A percentile compares a stretch with the other conserved stretches of the same genome.
These are phyloP conservation scores for Petunia axillaris DNA, from an alignment of 257 asterid species.

Conservation along the genomic window DNA sequence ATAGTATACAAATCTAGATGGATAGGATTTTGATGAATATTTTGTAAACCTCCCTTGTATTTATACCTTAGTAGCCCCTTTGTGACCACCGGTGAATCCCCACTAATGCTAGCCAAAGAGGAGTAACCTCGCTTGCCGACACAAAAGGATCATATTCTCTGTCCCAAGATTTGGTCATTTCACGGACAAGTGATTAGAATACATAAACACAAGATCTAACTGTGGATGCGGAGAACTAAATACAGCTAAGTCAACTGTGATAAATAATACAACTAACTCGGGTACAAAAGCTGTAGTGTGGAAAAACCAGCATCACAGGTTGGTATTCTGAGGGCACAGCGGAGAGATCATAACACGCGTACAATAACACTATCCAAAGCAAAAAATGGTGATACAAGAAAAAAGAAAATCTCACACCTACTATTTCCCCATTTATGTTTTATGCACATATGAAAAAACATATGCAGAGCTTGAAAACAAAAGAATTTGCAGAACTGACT, in stretches of 20 bases:
- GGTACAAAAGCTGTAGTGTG: neutral
- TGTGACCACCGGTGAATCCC: no score
- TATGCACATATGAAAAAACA: conserved; percentile 16
- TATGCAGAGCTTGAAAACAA: conserved; percentile 11
- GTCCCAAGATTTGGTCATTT: no score
- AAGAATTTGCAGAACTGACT: neutral
- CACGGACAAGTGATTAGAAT: no score
- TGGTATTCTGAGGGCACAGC: neutral
- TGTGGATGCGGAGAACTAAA: neutral
- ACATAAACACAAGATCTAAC: neutral
- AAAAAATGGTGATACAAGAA: neutral
- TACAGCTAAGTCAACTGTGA: conserved; percentile 1
- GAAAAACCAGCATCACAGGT: neutral
- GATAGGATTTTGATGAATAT: no score
- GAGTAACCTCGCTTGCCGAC: no score
- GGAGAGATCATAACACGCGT: neutral
- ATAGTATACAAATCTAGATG: no score
- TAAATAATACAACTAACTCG: neutral
- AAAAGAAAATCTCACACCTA: neutral
- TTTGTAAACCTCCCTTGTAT: no score
- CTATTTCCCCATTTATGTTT: neutral
- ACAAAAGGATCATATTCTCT: no score
- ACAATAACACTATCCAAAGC: neutral
- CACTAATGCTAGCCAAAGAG: no score
- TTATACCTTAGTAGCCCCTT: no score